phyloP scores from a whole-genome alignment of 176 grass and related monocot species.

The Lolium perenne region DNA sequence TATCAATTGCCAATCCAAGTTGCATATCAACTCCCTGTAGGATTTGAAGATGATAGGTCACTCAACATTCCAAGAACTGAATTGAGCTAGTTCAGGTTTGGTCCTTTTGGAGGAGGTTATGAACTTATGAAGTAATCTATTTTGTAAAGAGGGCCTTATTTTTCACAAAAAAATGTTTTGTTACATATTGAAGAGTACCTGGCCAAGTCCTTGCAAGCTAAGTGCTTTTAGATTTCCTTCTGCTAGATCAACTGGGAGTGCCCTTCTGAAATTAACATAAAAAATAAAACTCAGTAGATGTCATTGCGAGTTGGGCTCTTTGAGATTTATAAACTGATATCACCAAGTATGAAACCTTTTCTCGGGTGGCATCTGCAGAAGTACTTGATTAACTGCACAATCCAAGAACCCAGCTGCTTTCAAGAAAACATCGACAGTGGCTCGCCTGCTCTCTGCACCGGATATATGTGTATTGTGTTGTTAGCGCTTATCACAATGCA shows the following conservation, averaged over 20 bases:
- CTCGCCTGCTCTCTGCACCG: constrained; percentile 61
- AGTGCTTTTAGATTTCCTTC: constrained; percentile 85
- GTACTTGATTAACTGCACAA: constrained; percentile 65
- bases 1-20: constrained; percentile 89
- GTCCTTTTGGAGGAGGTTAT: constrained; percentile 11
- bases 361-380: constrained; percentile 67
- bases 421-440: constrained; percentile 80
- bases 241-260: constrained; percentile 77
- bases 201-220: constrained; percentile 74
- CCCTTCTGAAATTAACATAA: constrained; percentile 66
- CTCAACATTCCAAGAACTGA: constrained; percentile 17
- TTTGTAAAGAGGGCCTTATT: background rate
- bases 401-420: constrained; percentile 82
- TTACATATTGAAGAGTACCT: constrained; percentile 47
- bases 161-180: background rate
- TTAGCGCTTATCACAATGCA: background rate
- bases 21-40: constrained; percentile 77
- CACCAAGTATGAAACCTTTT: constrained; percentile 54
- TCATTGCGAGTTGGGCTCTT: background rate
- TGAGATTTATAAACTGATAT: constrained; percentile 39
- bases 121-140: background rate
- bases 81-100: background rate
- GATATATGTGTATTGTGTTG: background rate
- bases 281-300: background rate
- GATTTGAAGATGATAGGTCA: constrained; percentile 33